phyloP scores from a whole-genome alignment of 1,284 basidiomycete genomes.

The Rhodofomes roseus region DNA sequence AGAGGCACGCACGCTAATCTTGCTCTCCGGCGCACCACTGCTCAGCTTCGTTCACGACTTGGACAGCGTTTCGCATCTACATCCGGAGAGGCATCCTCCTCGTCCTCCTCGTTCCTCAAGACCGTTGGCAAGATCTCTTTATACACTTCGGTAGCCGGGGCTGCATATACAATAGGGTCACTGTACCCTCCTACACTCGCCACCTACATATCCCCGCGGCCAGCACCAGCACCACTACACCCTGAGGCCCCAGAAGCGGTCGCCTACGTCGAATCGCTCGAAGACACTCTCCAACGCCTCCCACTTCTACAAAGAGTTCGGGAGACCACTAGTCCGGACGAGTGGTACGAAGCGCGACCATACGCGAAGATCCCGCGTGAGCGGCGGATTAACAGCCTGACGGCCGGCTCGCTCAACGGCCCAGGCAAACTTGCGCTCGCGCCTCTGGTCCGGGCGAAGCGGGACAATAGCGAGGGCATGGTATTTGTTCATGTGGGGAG shows the following conservation, averaged over 20 bases:
- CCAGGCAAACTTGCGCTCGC: slow-evolving; percentile 80
- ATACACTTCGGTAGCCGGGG: slow-evolving; percentile 17
- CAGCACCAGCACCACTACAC: slow-evolving; percentile 66
- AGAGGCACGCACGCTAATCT: not conserved
- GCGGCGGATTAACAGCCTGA: slow-evolving; percentile 74
- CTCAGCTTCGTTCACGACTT: not conserved
- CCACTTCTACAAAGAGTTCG: slow-evolving; percentile 56
- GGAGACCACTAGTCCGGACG: slow-evolving; percentile 40
- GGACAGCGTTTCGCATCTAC: slow-evolving; percentile 16
- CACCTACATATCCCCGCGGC: slow-evolving; percentile 66
- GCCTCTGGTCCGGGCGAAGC: slow-evolving; percentile 72
- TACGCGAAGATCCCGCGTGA: slow-evolving; percentile 70
- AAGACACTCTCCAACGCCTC: slow-evolving; percentile 65
- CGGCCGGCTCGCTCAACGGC: slow-evolving; percentile 80
- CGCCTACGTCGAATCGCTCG: slow-evolving; percentile 59
- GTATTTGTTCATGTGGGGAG: slow-evolving; percentile 81
- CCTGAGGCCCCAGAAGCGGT: slow-evolving; percentile 60
- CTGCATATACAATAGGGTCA: slow-evolving; percentile 51
- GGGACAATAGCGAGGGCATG: slow-evolving; percentile 71
- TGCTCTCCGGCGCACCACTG: not conserved
- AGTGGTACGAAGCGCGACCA: slow-evolving; percentile 79
- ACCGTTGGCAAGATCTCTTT: slow-evolving; percentile 16
- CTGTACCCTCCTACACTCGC: slow-evolving; percentile 61
- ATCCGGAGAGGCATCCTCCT: slow-evolving; percentile 11
- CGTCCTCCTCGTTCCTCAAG: slow-evolving; percentile 11